Conservation (phyloP, 1,284 basidiomycete species). For the Coniferiporia weirii region DNA sequence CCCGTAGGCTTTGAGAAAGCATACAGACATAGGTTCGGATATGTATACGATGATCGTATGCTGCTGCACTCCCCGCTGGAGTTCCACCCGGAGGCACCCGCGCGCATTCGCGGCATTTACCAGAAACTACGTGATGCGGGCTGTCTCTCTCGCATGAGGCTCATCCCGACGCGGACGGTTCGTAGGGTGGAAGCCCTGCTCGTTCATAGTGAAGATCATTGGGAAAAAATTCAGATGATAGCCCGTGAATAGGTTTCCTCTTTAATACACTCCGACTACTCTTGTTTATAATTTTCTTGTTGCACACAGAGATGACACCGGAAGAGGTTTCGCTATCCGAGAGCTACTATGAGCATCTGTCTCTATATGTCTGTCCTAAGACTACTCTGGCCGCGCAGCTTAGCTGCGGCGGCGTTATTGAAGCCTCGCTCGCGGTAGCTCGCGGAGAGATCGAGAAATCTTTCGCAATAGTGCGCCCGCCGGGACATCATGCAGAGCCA, state of each 20-base stretch:
- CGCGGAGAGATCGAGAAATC: conserved; percentile 78
- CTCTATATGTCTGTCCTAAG: conserved; percentile 85
- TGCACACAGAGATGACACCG: conserved; percentile 54
- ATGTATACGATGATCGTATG: conserved; percentile 88
- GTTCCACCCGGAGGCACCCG: conserved; percentile 83
- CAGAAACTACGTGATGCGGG: conserved; percentile 55
- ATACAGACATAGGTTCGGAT: conserved; percentile 45
- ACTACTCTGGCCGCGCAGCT: conserved; percentile 84
- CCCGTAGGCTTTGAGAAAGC: not conserved
- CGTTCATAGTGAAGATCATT: conserved; percentile 86
- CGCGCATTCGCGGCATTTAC: conserved; percentile 81
- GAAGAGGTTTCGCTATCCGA: conserved; percentile 71
- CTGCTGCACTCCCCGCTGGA: conserved; percentile 66
- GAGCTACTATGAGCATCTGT: conserved; percentile 82
- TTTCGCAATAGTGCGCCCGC: conserved; percentile 94
- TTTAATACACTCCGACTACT: conserved; percentile 8
- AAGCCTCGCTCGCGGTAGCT: conserved; percentile 85
- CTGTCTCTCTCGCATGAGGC: conserved; percentile 72
- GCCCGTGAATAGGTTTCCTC: conserved; percentile 48
- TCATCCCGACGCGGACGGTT: conserved; percentile 71
- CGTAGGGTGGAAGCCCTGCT: conserved; percentile 76
- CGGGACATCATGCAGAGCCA: conserved; percentile 98
- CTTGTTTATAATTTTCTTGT: conserved; percentile 17
- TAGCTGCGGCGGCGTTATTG: conserved; percentile 93
- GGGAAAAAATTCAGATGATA: conserved; percentile 83